Evolutionary conservation across 202 grass and related monocot species (phyloP).

Genomic region (Schoenoplectus triqueter): DNA sequence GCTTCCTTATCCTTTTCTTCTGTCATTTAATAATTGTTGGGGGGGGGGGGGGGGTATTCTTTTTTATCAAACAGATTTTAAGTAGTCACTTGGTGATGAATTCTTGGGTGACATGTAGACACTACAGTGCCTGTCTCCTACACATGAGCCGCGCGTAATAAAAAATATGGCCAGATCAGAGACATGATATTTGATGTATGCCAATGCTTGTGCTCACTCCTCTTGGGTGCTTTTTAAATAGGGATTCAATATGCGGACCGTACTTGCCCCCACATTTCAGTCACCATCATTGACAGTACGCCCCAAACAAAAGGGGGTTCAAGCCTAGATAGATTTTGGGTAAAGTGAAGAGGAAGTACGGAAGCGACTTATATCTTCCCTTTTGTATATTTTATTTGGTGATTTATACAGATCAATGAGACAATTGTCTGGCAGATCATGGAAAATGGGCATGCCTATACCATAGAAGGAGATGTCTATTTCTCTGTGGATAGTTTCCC

Average conservation of each 20-base stretch:
- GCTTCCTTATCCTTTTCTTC: constrained; percentile 36
- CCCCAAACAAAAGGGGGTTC: neutral
- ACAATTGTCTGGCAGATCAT: constrained; percentile 58
- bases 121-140: constrained; percentile 77
- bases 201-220: neutral
- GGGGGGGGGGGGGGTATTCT: neutral
- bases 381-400: neutral
- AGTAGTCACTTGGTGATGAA: constrained; percentile 67
- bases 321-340: neutral
- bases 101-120: constrained; percentile 72
- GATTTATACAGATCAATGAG: constrained; percentile 24
- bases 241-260: no score
- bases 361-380: no score
- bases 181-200: constrained; percentile 79
- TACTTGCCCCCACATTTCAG: neutral
- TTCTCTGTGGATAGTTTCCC: constrained; percentile 85
- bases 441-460: constrained; percentile 75
- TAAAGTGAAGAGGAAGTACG: no score
- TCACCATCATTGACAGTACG: neutral
- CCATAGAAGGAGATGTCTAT: constrained; percentile 89
- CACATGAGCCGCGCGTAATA: constrained; percentile 70
- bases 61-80: constrained; percentile 67
- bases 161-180: constrained; percentile 79
- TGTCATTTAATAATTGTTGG: constrained; percentile 24
- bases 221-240: neutral